phyloP scores from a whole-genome alignment of 2,329 filamentous ascomycete species.

The Cryphonectria nitschkei region DNA sequence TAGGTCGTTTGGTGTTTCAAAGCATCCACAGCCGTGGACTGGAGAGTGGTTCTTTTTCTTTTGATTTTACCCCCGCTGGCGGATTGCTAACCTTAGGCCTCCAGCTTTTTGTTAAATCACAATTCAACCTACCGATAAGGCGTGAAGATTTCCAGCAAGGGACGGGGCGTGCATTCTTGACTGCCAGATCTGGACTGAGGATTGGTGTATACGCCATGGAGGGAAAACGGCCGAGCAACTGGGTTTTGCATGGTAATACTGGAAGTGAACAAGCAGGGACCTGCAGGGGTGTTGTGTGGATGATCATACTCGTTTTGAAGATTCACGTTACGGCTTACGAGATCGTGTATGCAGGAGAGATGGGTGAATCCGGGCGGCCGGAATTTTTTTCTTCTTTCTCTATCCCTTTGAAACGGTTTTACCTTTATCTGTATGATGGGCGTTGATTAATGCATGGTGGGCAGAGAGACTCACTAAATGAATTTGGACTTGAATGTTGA shows the following conservation, averaged over 20 bases:
- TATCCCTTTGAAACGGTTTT: neutral
- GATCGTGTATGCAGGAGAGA: neutral
- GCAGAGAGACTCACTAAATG: neutral
- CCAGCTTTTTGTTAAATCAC: slow-evolving; percentile 12
- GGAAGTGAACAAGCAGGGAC: neutral
- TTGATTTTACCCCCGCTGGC: slow-evolving; percentile 8
- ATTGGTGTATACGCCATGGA: neutral
- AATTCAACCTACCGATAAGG: neutral
- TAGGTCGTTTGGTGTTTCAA: neutral
- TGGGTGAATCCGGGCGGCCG: neutral
- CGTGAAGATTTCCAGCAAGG: neutral
- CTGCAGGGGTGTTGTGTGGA: neutral
- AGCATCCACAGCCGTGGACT: neutral
- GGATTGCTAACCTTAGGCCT: slow-evolving; percentile 26
- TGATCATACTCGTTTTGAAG: neutral
- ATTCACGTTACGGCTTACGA: neutral
- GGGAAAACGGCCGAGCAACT: neutral
- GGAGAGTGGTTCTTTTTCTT: neutral
- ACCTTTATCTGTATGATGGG: neutral
- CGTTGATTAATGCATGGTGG: neutral
- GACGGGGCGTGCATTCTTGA: neutral
- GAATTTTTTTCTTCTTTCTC: neutral
- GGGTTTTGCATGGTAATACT: neutral
- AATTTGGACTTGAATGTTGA: neutral
- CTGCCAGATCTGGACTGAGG: neutral